Conservation (phyloP, 2,329 filamentous ascomycete species). For the Akanthomyces lecanii region DNA sequence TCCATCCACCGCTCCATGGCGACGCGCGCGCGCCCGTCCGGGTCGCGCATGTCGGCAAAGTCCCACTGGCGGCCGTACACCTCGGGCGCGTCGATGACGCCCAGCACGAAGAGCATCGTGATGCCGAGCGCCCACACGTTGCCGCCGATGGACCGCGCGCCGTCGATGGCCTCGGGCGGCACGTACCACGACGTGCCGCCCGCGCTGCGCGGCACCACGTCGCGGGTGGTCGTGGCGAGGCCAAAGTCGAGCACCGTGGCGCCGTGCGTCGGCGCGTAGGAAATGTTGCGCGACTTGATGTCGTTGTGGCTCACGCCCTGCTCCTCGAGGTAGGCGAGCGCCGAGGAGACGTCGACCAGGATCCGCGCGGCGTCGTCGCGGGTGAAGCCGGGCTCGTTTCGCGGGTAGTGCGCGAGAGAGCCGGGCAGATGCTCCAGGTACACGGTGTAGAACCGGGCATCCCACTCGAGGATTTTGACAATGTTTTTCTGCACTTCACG, state of each 20-base stretch:
- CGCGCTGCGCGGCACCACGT: slow-evolving; percentile 26
- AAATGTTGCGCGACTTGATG: slow-evolving; percentile 20
- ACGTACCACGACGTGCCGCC: slow-evolving; percentile 16
- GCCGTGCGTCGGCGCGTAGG: slow-evolving; percentile 17
- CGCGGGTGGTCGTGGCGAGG: slow-evolving; percentile 19
- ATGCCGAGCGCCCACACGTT: slow-evolving; percentile 19
- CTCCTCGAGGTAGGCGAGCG: slow-evolving; percentile 16
- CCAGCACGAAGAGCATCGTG: slow-evolving; percentile 19
- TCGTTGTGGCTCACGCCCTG: slow-evolving; percentile 19
- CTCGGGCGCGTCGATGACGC: slow-evolving; percentile 4
- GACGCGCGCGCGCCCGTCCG: not conserved
- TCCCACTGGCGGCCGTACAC: not conserved
- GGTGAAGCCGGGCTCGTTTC: not conserved
- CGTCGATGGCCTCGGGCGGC: not conserved
- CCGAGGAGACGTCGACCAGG: not conserved
- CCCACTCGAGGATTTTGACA: not conserved
- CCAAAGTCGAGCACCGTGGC: slow-evolving; percentile 19
- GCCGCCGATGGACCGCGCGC: not conserved
- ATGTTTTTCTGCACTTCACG: not conserved
- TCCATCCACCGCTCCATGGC: slow-evolving; percentile 7
- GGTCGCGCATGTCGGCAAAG: not conserved
- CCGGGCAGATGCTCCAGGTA: slow-evolving; percentile 10
- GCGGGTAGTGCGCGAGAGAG: not conserved
- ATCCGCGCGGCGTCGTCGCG: not conserved
- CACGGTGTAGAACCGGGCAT: slow-evolving; percentile 5